Evolutionary conservation across 441 rosid genomes (phyloP).

Genomic region (Adansonia grandidieri): DNA sequence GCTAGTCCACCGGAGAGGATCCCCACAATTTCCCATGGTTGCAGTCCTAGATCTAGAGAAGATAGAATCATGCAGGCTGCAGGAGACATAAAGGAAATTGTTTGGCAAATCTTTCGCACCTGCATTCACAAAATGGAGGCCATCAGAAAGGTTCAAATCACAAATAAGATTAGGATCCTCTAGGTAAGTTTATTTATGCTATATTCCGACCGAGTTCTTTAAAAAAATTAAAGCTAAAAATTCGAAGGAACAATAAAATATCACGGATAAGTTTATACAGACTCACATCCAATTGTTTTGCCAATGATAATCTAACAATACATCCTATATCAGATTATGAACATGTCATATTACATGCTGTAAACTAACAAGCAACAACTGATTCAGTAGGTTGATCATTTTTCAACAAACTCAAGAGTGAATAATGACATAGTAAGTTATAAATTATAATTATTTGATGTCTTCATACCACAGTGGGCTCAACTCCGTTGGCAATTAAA

Average conservation of each 20-base stretch:
- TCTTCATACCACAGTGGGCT: slow-evolving; percentile 71
- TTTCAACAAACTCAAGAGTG: background rate
- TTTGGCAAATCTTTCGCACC: slow-evolving; percentile 96
- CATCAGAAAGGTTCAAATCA: slow-evolving; percentile 15
- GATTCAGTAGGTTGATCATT: slow-evolving; percentile 24
- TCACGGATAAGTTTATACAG: slow-evolving; percentile 10
- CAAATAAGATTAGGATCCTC: background rate
- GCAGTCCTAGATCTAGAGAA: slow-evolving; percentile 86
- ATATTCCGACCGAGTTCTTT: background rate
- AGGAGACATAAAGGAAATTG: slow-evolving; percentile 87
- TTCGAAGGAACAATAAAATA: slow-evolving; percentile 1
- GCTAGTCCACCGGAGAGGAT: slow-evolving; percentile 87
- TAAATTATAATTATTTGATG: slow-evolving; percentile 4
- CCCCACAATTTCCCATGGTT: slow-evolving; percentile 94
- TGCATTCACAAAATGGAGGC: slow-evolving; percentile 38
- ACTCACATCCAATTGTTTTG: background rate
- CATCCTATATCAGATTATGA: slow-evolving; percentile 1
- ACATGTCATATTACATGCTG: slow-evolving; percentile 1
- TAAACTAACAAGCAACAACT: slow-evolving; percentile 19
- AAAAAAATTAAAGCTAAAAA: slow-evolving; percentile 9
- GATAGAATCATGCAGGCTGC: slow-evolving; percentile 88
- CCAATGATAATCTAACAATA: slow-evolving; percentile 6
- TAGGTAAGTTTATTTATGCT: slow-evolving; percentile 6
- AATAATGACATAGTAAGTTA: slow-evolving; percentile 10
- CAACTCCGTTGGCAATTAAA: slow-evolving; percentile 78